Percentiles rank a stretch among this genome's conserved stretches.
These are phyloP conservation scores for Scheffersomyces parashehatae DNA, from an alignment of 1,139 yeast species.

Conservation along the genomic window DNA sequence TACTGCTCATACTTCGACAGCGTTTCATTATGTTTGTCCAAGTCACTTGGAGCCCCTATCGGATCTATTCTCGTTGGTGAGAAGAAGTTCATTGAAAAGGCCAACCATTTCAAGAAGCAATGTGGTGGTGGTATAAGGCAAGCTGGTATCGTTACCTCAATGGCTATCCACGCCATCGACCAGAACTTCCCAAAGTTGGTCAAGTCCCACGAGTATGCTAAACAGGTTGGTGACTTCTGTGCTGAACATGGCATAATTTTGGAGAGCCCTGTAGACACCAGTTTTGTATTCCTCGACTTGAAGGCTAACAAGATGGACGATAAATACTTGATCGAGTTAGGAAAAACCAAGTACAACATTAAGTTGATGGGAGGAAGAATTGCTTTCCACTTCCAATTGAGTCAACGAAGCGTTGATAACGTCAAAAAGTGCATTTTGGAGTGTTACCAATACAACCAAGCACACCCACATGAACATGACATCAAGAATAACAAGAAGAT, in stretches of 20 bases:
- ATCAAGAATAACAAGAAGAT: conserved; percentile 29
- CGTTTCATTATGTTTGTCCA: conserved; percentile 47
- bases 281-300: conserved; percentile 44
- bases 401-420: conserved; percentile 63
- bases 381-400: conserved; percentile 83
- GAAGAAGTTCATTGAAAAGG: conserved; percentile 34
- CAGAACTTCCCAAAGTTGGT: conserved; percentile 40
- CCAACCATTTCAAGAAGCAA: conserved; percentile 50
- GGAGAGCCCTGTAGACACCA: conserved; percentile 43
- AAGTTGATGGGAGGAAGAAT: conserved; percentile 74
- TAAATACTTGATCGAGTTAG: conserved; percentile 54
- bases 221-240: conserved; percentile 65
- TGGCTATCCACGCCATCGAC: conserved; percentile 45
- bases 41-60: conserved; percentile 48
- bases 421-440: conserved; percentile 63
- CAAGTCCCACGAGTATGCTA: conserved; percentile 66
- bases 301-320: conserved; percentile 41
- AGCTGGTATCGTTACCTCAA: conserved; percentile 41
- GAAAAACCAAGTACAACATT: conserved; percentile 56
- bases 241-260: conserved; percentile 42
- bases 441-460: conserved; percentile 46
- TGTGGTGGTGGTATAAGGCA: conserved; percentile 52
- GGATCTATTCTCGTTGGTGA: conserved; percentile 45
- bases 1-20: conserved; percentile 45
- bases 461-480: conserved; percentile 26